A percentile compares a stretch with the other conserved stretches of the same genome.
phyloP scores from a whole-genome alignment of 768 basidiomycete genomes.

The Leccinum incarnatum region DNA sequence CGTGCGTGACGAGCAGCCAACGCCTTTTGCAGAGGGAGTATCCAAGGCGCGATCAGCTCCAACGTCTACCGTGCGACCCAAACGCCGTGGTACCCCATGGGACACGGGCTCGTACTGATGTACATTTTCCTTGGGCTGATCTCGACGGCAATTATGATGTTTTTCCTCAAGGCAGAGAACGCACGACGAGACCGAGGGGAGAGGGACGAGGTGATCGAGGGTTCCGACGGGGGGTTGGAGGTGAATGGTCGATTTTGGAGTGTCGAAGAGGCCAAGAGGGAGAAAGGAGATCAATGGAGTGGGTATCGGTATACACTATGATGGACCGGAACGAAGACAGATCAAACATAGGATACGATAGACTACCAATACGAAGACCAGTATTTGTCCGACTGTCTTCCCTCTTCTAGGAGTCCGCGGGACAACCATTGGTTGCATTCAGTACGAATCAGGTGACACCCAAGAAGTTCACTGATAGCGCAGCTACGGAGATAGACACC shows the following conservation, averaged over 20 bases:
- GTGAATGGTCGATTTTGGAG: conserved; percentile 58
- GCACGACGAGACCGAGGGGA: conserved; percentile 64
- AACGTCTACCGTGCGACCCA: conserved; percentile 72
- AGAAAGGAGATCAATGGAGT: conserved; percentile 74
- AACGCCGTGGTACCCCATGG: conserved; percentile 63
- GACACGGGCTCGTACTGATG: conserved; percentile 64
- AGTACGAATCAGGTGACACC: not conserved
- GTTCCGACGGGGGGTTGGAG: conserved; percentile 35
- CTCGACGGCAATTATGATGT: conserved; percentile 39
- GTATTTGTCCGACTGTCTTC: not conserved
- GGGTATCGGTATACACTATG: conserved; percentile 68
- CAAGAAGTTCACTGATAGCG: not conserved
- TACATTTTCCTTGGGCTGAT: conserved; percentile 67
- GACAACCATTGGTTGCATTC: not conserved
- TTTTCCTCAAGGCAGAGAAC: conserved; percentile 59
- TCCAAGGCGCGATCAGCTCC: conserved; percentile 77
- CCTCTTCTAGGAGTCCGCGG: not conserved
- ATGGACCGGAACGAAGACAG: conserved; percentile 9
- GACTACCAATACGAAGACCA: not conserved
- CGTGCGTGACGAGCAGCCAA: not conserved
- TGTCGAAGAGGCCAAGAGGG: conserved; percentile 61
- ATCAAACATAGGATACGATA: not conserved
- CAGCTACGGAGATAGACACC: not conserved
- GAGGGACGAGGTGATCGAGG: conserved; percentile 60
- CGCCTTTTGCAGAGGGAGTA: conserved; percentile 50